A percentile compares a stretch with the other conserved stretches of the same genome.
These are phyloP conservation scores for Boletus reticuloceps DNA, from an alignment of 768 basidiomycete genomes.

Conservation along the genomic window DNA sequence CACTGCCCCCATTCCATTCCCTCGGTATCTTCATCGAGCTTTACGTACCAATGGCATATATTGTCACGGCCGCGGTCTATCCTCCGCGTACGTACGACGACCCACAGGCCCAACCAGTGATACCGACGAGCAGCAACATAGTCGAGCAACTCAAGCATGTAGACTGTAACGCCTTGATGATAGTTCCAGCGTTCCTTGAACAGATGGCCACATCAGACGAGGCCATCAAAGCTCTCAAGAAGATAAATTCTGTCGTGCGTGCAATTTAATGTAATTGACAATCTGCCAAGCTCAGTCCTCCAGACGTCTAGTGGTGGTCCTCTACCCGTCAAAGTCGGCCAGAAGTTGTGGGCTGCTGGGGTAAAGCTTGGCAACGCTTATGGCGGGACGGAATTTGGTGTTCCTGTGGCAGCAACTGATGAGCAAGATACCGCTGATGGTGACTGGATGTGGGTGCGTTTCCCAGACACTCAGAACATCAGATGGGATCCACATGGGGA, in stretches of 20 bases:
- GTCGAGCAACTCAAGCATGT: slow-evolving; percentile 33
- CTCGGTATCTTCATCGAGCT: slow-evolving; percentile 18
- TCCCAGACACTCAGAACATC: slow-evolving; percentile 18
- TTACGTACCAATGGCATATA: slow-evolving; percentile 16
- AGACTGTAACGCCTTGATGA: slow-evolving; percentile 30
- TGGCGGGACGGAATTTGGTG: slow-evolving; percentile 34
- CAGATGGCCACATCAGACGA: slow-evolving; percentile 31
- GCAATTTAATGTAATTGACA: background rate
- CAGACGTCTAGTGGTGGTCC: slow-evolving; percentile 41
- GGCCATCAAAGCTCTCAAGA: slow-evolving; percentile 23
- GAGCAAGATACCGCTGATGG: slow-evolving; percentile 13
- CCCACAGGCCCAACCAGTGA: slow-evolving; percentile 28
- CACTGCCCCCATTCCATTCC: slow-evolving; percentile 28
- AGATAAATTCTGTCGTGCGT: slow-evolving; percentile 31
- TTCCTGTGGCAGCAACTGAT: background rate
- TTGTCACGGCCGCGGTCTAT: slow-evolving; percentile 22
- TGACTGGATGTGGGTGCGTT: slow-evolving; percentile 38
- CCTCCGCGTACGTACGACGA: slow-evolving; percentile 24
- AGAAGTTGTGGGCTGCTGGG: slow-evolving; percentile 33
- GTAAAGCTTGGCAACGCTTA: slow-evolving; percentile 34
- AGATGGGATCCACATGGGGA: slow-evolving; percentile 34
- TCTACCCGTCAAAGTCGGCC: slow-evolving; percentile 34
- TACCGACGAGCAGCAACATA: slow-evolving; percentile 40
- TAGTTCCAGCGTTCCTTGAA: slow-evolving; percentile 40
- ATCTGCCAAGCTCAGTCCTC: too few relatives aligned